phyloP scores from a whole-genome alignment of 805 yeast genomes.

The Tetrapisispora taiwanensis region DNA sequence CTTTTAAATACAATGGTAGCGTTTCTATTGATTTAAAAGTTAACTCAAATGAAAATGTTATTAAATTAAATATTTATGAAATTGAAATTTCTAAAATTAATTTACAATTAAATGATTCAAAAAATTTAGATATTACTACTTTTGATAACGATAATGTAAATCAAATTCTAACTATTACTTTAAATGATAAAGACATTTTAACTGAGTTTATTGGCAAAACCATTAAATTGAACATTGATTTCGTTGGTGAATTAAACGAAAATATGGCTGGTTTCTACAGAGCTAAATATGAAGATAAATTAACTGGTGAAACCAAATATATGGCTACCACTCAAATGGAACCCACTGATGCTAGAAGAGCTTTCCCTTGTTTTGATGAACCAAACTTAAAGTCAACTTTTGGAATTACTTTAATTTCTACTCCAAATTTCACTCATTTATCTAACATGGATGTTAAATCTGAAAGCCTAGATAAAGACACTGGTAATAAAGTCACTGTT shows the following conservation, averaged over 20 bases:
- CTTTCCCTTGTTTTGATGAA: conserved; percentile 81
- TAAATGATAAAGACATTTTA: conserved; percentile 23
- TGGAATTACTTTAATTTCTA: conserved; percentile 51
- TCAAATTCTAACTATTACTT: conserved; percentile 43
- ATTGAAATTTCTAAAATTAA: conserved; percentile 47
- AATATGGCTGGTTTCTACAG: conserved; percentile 80
- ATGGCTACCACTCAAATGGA: conserved; percentile 82
- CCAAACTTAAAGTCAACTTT: conserved; percentile 72
- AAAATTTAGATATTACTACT: conserved; percentile 29
- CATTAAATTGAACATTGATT: conserved; percentile 37
- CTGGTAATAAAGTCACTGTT: conserved; percentile 41
- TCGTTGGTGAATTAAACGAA: conserved; percentile 57
- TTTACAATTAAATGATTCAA: conserved; percentile 31
- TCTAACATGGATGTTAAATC: conserved; percentile 59
- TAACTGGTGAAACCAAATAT: conserved; percentile 54
- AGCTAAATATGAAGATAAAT: conserved; percentile 47
- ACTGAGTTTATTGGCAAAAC: conserved; percentile 39
- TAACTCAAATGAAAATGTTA: conserved; percentile 34
- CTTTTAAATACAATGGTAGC: conserved; percentile 49
- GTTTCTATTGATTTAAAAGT: conserved; percentile 46
- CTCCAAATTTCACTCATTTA: conserved; percentile 45
- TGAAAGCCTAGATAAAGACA: conserved; percentile 31
- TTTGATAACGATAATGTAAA: conserved; percentile 33
- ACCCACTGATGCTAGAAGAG: conserved; percentile 78
- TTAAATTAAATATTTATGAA: conserved; percentile 55